A percentile compares a stretch with the other conserved stretches of the same genome.
These are phyloP conservation scores for Leccinum pallidistipes DNA, from an alignment of 1,284 basidiomycete genomes.

Conservation along the genomic window DNA sequence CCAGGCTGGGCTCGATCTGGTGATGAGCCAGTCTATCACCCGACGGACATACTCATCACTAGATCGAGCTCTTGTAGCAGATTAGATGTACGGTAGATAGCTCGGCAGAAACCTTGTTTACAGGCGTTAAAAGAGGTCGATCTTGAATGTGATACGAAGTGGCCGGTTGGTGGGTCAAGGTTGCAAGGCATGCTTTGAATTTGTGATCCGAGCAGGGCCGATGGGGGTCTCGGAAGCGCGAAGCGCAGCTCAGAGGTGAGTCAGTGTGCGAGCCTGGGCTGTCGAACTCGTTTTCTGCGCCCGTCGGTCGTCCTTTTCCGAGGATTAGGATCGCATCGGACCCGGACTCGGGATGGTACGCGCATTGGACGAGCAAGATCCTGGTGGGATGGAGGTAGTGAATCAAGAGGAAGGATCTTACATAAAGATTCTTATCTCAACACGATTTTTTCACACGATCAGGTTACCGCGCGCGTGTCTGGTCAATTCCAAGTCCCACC, in stretches of 20 bases:
- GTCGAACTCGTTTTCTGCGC: background rate
- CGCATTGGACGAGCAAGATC: no score
- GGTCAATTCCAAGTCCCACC: background rate
- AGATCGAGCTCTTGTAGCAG: background rate
- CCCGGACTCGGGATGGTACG: background rate
- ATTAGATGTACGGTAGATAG: background rate
- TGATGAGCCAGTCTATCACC: background rate
- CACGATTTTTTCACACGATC: background rate
- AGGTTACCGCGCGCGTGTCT: background rate
- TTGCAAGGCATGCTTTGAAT: background rate
- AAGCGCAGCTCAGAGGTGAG: no score
- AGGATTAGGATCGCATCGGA: background rate
- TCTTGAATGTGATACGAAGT: background rate
- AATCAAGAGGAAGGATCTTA: background rate
- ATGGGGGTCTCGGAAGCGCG: no score
- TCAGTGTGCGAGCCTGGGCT: no score
- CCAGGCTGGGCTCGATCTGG: background rate
- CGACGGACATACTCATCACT: background rate
- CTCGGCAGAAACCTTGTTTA: background rate
- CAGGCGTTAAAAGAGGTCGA: background rate
- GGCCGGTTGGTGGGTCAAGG: background rate
- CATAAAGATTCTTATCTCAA: no score
- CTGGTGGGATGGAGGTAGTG: background rate
- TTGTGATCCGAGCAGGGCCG: no score
- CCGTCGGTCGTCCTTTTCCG: background rate